Evolutionary conservation across 2,329 filamentous ascomycete species (phyloP), one percentile per base, ranked within the genome.

Genomic region (Alternaria dauci): DNA sequence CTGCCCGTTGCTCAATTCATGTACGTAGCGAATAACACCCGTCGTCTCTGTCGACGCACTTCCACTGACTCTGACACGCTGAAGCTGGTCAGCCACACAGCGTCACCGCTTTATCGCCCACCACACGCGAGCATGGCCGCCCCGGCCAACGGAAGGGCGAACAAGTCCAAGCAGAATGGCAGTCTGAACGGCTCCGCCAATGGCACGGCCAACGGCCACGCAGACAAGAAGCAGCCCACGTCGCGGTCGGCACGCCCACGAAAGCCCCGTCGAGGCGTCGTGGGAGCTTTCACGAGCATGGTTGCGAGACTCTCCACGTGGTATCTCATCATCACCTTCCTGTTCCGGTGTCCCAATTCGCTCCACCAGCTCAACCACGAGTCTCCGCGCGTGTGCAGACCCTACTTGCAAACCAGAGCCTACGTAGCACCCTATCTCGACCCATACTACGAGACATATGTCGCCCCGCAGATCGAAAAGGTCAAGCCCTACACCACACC

Each of bases 371-470:
- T 95, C 72, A 86, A 87, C 70, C 87, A 90, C 26, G 80, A 84
- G 30, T 91, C 92, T 1, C 91, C 94, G 1, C 85, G 82, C 65
- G 86, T 98, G 63, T 99, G 95, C 86, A 89, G 89, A 73, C 89
- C 91, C 9, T 97, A 97, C 71, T 74, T 89, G 34, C 79, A 85
- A 85, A 90, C 81, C 80, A 88, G 80, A 70, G 88, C 82, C 82
- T 89, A 84, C 58, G 82, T 94, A 61, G 81, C 87, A 26, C 95
- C 95, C 4, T 90, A 94, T 77, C 73, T 96, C 32, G 85, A 89
- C 70, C 94, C 94, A 3, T 96, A 96, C 80, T 98, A 97, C 79
- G 83, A 94, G 68, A 79, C 87, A 59, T 96, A 97, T 73, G 90
- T 92, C 25, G 91, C 90, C 6, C 92, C 93, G 3, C 95, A 97